Percentiles rank a stretch among this genome's conserved stretches.
phyloP scores from a whole-genome alignment of 257 asterid genomes.

The Echites panduratus region DNA sequence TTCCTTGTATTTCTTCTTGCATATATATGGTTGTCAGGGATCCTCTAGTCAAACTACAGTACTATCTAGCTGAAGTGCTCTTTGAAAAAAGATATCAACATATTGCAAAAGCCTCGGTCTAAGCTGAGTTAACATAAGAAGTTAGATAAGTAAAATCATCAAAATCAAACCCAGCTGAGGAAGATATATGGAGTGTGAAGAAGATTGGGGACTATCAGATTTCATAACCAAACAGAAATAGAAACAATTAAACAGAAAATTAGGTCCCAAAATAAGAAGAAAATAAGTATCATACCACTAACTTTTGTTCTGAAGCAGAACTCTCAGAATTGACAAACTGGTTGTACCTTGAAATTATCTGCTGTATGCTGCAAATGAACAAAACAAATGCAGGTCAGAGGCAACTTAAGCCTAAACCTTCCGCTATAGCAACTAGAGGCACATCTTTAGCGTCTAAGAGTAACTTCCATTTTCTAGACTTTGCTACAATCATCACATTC shows the following conservation, averaged over 20 bases:
- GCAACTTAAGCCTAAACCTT: not conserved
- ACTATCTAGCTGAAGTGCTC: not conserved
- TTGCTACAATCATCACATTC: not conserved
- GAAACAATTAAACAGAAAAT: not conserved
- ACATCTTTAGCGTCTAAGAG: not conserved
- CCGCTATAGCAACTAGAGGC: not conserved
- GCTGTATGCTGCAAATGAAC: constrained; percentile 50
- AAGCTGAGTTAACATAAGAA: not conserved
- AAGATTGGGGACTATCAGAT: not conserved
- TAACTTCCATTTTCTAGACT: not conserved
- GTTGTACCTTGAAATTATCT: constrained; percentile 46
- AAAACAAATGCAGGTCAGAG: not conserved
- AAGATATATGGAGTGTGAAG: not conserved
- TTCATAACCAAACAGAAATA: not conserved
- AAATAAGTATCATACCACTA: constrained; percentile 36
- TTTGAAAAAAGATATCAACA: not conserved
- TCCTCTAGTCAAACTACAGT: not conserved
- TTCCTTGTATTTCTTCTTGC: not conserved
- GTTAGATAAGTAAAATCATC: not conserved
- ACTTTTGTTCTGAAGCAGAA: constrained; percentile 31
- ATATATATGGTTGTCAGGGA: not conserved
- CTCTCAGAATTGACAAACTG: constrained; percentile 28
- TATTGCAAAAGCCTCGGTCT: not conserved
- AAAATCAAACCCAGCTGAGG: not conserved
- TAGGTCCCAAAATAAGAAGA: not conserved